These are phyloP conservation scores for Fusarium sp. DNA, from an alignment of 2,329 filamentous ascomycete genomes.

Conservation along the genomic window DNA sequence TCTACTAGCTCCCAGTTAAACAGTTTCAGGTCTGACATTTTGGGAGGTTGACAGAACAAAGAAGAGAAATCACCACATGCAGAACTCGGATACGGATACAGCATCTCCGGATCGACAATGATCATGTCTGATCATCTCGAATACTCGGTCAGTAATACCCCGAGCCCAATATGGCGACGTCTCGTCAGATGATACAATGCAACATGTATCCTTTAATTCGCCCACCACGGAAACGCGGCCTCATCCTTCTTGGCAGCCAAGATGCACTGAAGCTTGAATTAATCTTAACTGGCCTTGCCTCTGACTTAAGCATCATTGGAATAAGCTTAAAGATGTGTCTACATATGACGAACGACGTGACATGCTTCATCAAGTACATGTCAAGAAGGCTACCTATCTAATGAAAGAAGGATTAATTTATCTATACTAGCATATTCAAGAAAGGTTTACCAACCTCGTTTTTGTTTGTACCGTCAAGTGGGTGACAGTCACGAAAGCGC, in stretches of 20 bases:
- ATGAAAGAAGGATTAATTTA: background rate
- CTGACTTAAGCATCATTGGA: background rate
- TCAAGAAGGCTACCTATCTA: background rate
- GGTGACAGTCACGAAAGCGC: background rate
- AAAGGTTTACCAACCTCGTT: background rate
- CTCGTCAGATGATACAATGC: background rate
- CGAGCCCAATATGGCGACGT: background rate
- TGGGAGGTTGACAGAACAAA: background rate
- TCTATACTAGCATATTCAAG: background rate
- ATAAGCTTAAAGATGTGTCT: background rate
- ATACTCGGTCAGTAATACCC: background rate
- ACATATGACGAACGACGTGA: background rate
- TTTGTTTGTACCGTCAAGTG: background rate
- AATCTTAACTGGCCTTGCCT: background rate
- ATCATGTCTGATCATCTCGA: background rate
- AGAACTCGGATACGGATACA: background rate
- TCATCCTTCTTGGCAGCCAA: background rate
- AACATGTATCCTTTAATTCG: conserved; percentile 13
- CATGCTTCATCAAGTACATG: background rate
- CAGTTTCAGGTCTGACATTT: background rate
- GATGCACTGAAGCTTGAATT: background rate
- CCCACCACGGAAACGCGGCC: conserved; percentile 2
- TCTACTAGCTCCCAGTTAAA: background rate
- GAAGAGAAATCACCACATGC: background rate
- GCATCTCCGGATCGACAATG: background rate